Conservation (phyloP, 1,284 basidiomycete genomes). For the Pseudomicrostroma phylloplanum region DNA sequence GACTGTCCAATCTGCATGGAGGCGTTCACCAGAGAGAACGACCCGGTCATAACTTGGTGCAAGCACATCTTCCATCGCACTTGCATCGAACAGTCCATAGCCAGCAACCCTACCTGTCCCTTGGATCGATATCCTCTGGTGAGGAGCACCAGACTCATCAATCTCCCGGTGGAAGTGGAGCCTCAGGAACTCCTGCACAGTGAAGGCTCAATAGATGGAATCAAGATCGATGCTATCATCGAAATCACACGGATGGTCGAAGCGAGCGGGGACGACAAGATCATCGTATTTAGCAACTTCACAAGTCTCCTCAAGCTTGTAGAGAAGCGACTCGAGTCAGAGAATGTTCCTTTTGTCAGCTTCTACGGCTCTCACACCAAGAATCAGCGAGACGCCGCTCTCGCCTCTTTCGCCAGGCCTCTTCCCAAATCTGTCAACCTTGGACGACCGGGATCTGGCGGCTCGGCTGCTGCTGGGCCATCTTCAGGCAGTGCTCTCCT, state of each 20-base stretch:
- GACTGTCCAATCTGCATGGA: constrained; percentile 72
- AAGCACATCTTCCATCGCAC: constrained; percentile 67
- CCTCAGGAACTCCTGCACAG: constrained; percentile 15
- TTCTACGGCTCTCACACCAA: constrained; percentile 65
- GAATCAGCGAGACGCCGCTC: constrained; percentile 65
- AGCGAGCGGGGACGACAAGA: constrained; percentile 1
- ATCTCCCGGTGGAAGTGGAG: constrained; percentile 58
- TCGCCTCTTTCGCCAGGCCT: constrained; percentile 62
- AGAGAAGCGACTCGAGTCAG: constrained; percentile 62
- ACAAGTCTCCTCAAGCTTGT: constrained; percentile 56
- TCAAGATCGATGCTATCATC: constrained; percentile 73
- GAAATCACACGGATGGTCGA: constrained; percentile 58
- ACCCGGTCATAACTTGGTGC: constrained; percentile 73
- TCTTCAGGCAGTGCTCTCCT: constrained; percentile 4
- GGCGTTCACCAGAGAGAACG: constrained; percentile 24
- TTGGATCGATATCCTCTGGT: constrained; percentile 62
- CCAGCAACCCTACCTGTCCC: constrained; percentile 64
- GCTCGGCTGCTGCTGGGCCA: neutral
- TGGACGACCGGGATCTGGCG: neutral
- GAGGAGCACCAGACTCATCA: constrained; percentile 58
- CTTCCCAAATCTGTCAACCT: neutral
- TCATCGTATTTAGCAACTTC: constrained; percentile 15
- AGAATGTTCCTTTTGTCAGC: constrained; percentile 66
- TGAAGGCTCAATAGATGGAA: constrained; percentile 47
- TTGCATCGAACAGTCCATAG: constrained; percentile 60